Evolutionary conservation across 1,284 basidiomycete genomes (phyloP), one percentile per base, ranked within the genome.

Genomic region (Vanrija sp.): DNA sequence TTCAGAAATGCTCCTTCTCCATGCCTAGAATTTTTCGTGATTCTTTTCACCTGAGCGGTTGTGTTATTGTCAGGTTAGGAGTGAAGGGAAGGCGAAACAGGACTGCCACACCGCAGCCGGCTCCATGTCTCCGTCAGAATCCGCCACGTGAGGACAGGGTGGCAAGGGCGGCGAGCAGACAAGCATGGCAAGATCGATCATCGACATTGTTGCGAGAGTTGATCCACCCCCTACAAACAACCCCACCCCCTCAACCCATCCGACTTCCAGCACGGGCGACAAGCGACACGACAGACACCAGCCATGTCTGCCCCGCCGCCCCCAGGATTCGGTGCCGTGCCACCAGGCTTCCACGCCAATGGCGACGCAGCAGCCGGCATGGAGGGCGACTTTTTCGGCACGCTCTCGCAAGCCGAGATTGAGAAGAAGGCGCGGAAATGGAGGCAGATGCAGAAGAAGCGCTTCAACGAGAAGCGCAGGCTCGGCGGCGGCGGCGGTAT

Each of bases 391-490:
- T 73, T 74, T 49, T 69, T 73, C 50, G 71, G 70, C 37, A 65
- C 69, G 37, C 58, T 77, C 38, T 66, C 69, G 41, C 66, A 64
- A 16, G 72, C 68, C n/a, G 73, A 77, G 56, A 72, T 77, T 53
- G 73, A 71, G 54, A 73, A 73, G 59, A 77, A 77, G 67, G 71
- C 72, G 16, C 66, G 71, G 53, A 77, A 77, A 66, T 77, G 76
- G 76, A 64, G 75, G 45, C 63, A 67, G 51, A 56, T 53, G 16
- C 73, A 75, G 61, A 71, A 70, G 59, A 71, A 64, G 57, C 60
- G 70, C 41, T 77, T 71, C 60, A 66, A 70, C 44, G 66, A 71
- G 55, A 76, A 77, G 68, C 64, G 75, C 41, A 66, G 70, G 56
- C 51, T 60, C 6, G 75, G 75, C 14, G 75, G 75, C 38, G 75